Evolutionary conservation across 2,329 filamentous ascomycete species (phyloP), one percentile per base, ranked within the genome.

Genomic region (Claviceps africana): DNA sequence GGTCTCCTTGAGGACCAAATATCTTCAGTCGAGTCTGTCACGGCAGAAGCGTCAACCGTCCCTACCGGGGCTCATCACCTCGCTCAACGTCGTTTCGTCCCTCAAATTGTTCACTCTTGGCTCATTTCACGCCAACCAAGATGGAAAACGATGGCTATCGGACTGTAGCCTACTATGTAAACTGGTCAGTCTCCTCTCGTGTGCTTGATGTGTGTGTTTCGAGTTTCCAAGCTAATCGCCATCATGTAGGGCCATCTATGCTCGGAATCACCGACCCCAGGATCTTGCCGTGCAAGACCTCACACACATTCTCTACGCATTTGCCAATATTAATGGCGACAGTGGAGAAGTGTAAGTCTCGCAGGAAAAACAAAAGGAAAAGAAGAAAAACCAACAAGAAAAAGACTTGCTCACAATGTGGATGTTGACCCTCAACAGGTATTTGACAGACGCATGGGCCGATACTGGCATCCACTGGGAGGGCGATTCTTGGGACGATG

Each of bases 231-330:
- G 22, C 28, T 50, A 30, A 42, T 47, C 3, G 8, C n/a, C 21
- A 15, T 10, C 21, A 13, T 17, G 11, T 46, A 73, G 74, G 88
- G 87, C 86, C 57, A 91, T 95, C 59, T 96, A 96, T 67, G 88
- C 74, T 40, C 82, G 90, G 52, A 85, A 91, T 61, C 85, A 93
- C 64, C 78, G 82, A n/a, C 89, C 90, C 0, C 85, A 94, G 63
- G 82, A 95, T 63, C 77, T 97, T 6, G 86, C 87, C 0, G 81
- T 77, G 3, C 79, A 89, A 51, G 85, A 87, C 52, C 78, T 96
- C 43, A 97, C 90, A 0, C 91, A 97, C 63, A 70, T 97, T 4
- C 79, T 96, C 17, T 96, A 96, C 59, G 74, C 90, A 17, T 97
- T 97, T 69, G 91, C 88, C 62, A 94, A 96, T 64, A 79, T 95